Conservation (phyloP, 768 basidiomycete species). For the Tulasnella sp. region DNA sequence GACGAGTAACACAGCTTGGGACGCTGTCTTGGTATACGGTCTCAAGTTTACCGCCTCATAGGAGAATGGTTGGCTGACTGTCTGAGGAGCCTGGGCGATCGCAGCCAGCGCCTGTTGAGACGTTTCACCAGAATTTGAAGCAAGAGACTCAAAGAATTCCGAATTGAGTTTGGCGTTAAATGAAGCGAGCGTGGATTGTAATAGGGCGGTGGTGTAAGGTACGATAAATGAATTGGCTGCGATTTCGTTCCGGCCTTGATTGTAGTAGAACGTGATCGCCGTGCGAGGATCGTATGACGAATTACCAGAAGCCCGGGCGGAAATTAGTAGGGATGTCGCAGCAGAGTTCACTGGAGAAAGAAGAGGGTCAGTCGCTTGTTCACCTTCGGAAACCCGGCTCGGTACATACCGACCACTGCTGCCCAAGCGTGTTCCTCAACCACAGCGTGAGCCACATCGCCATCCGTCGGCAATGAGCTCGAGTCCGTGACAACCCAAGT, state of each 20-base stretch:
- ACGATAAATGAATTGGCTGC: conserved; percentile 49
- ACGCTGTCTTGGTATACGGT: conserved; percentile 42
- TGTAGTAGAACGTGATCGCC: conserved; percentile 49
- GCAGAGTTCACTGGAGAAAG: conserved; percentile 45
- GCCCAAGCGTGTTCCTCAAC: conserved; percentile 50
- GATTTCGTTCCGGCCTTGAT: conserved; percentile 51
- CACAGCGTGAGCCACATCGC: conserved; percentile 45
- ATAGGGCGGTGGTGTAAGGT: conserved; percentile 44
- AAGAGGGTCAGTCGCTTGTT: neutral
- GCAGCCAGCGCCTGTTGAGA: conserved; percentile 49
- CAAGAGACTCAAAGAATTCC: conserved; percentile 33
- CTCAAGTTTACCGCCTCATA: conserved; percentile 43
- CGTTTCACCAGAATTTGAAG: conserved; percentile 43
- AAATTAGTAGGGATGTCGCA: conserved; percentile 44
- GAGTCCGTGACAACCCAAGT: conserved; percentile 36
- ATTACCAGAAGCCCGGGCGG: conserved; percentile 48
- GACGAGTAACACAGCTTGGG: conserved; percentile 45
- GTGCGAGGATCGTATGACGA: conserved; percentile 45
- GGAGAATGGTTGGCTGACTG: conserved; percentile 41
- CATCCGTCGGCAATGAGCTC: conserved; percentile 39
- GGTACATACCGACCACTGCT: conserved; percentile 47
- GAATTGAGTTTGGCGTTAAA: conserved; percentile 17
- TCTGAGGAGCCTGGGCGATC: conserved; percentile 43
- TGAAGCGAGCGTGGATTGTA: conserved; percentile 36
- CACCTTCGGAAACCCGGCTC: neutral